Evolutionary conservation across 2,329 filamentous ascomycete species (phyloP).

Genomic region (Penicillium olsonii): DNA sequence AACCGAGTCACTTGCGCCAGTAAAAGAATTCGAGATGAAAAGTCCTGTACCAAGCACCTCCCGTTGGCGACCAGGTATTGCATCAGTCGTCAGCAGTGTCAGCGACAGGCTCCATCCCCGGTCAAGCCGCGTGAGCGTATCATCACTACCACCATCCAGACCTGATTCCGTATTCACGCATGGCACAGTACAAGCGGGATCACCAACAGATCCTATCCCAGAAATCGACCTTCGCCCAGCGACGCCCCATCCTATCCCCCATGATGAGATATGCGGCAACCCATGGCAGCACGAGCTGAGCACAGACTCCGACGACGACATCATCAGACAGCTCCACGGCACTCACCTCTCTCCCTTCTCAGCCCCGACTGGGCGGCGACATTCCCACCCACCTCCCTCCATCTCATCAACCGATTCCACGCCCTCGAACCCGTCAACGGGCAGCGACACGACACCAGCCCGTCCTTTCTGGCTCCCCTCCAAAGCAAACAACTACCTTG

Average conservation of each 20-base stretch:
- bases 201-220: neutral
- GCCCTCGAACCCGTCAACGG: conserved; percentile 5
- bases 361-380: neutral
- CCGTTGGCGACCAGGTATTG: neutral
- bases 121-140: neutral
- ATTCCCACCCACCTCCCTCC: conserved; percentile 8
- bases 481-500: conserved; percentile 37
- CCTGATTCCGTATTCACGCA: neutral
- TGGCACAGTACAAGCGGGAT: neutral
- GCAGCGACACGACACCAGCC: conserved; percentile 2
- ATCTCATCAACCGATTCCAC: conserved; percentile 12
- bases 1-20: neutral
- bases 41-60: neutral
- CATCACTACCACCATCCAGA: neutral
- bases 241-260: neutral
- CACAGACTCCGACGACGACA: neutral
- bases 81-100: conserved; percentile 1
- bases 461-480: conserved; percentile 32
- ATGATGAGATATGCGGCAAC: conserved; percentile 1
- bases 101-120: neutral
- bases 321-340: neutral
- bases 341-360: conserved; percentile 1
- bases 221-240: neutral
- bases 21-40: neutral
- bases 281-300: neutral